These are phyloP conservation scores for Russula virescens DNA, from an alignment of 768 basidiomycete species.

Conservation along the genomic window DNA sequence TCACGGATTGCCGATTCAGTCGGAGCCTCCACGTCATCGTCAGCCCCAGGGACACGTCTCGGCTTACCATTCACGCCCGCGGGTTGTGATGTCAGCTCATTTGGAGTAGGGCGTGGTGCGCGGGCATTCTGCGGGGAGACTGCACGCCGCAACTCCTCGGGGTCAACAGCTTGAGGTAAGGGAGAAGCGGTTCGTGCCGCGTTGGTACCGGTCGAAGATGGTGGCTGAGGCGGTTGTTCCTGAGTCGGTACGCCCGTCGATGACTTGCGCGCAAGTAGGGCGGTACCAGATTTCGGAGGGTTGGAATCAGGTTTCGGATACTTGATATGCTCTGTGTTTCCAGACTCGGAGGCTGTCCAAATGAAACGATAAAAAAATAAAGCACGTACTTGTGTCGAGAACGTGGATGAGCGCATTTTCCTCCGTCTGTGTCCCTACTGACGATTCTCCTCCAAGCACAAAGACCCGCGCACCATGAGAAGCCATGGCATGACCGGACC, in stretches of 20 bases:
- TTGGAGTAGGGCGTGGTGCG: conserved; percentile 35
- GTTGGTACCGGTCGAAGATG: conserved; percentile 28
- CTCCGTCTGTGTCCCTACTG: conserved; percentile 63
- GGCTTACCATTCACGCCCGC: conserved; percentile 35
- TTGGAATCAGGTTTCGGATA: conserved; percentile 62
- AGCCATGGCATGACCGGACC: conserved; percentile 99
- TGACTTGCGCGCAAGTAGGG: conserved; percentile 39
- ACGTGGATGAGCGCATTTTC: conserved; percentile 83
- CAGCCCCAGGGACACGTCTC: conserved; percentile 47
- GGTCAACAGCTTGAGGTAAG: conserved; percentile 38
- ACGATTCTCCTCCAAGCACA: conserved; percentile 93
- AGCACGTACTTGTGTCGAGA: conserved; percentile 83
- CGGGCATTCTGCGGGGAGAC: conserved; percentile 55
- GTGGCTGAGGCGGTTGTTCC: conserved; percentile 19
- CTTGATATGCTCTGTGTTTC: conserved; percentile 74
- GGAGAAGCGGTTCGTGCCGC: conserved; percentile 64
- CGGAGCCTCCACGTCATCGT: conserved; percentile 48
- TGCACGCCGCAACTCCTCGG: conserved; percentile 58
- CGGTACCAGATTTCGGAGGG: conserved; percentile 36
- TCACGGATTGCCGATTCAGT: conserved; percentile 38
- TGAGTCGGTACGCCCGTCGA: conserved; percentile 32
- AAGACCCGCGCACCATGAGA: conserved; percentile 83
- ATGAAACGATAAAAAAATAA: conserved; percentile 4
- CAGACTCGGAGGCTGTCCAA: background rate
- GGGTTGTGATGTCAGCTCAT: conserved; percentile 38